Evolutionary conservation across 306 rosid genomes (phyloP), one percentile per base, ranked within the genome.

Genomic region (Canavalia gladiata): DNA sequence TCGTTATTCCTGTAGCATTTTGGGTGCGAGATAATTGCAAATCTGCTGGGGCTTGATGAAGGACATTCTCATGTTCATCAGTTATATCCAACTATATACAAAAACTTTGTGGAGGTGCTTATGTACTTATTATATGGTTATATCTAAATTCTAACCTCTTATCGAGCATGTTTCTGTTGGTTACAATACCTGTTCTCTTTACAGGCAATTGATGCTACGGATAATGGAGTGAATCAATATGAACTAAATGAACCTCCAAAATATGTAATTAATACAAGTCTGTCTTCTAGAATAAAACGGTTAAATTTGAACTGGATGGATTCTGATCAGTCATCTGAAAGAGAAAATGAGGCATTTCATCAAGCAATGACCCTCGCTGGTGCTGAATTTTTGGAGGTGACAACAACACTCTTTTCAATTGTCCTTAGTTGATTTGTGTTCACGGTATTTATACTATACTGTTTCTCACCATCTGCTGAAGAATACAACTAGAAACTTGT

Each of bases 191-290:
- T 52, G 59, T 84, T 43, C 4, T 55, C 25, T 75, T 42, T 59
- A 34, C 75, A 86, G 92, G 87, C 85, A 64, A 73, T 90, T 63
- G 91, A 90, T 74, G 93, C 93, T 46, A 9, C 41, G 75, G 93
- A 90, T 67, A 90, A 88, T 71, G 91, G 93, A 74, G 80, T 86
- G 54, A 90, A 76, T 86, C 88, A 88, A 62, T 87, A 88, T 74
- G 90, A 88, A 58, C 6, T 71, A 6, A 58, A 86, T 1, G 82
- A 59, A 18, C 75, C 90, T 74, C 91, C 91, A 0, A 90, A 80
- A 66, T 90, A 88, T 71, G 87, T 73, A 35, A 82, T 75, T 56
- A 88, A 84, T 57, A 86, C 94, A 7, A 13, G 18, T 72, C 58
- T 90, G 30, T 35, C 84, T 37, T 86, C 90, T 31, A 84, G 91